Conservation (phyloP, 768 basidiomycete species). For the Suillus plorans region DNA sequence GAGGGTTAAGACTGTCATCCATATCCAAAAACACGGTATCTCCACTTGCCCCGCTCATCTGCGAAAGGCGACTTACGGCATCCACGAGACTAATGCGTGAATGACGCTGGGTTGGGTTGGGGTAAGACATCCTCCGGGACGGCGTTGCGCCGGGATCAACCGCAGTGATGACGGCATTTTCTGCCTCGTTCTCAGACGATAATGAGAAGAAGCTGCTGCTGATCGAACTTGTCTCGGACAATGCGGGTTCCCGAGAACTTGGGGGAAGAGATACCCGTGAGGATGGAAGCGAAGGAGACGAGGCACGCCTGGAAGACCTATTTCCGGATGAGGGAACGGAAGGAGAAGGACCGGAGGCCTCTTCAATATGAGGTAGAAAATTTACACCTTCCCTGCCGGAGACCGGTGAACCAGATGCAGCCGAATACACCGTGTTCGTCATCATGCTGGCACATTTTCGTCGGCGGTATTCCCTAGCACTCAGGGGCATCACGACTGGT, state of each 20-base stretch:
- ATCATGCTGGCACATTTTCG: constrained; percentile 13
- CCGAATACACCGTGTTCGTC: background rate
- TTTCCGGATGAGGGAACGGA: background rate
- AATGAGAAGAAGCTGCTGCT: constrained; percentile 26
- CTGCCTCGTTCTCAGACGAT: constrained; percentile 17
- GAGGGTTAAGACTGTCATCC: background rate
- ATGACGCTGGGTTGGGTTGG: constrained; percentile 22
- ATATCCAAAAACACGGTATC: constrained; percentile 27
- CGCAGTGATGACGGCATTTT: background rate
- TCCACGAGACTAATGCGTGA: constrained; percentile 27
- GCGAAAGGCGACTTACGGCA: constrained; percentile 25
- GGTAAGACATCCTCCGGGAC: constrained; percentile 23
- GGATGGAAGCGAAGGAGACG: constrained; percentile 15
- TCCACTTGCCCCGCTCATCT: constrained; percentile 23
- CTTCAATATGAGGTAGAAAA: background rate
- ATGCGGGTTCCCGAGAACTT: constrained; percentile 10
- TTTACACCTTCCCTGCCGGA: constrained; percentile 10
- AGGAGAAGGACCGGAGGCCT: background rate
- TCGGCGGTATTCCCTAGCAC: constrained; percentile 27
- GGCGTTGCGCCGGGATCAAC: background rate
- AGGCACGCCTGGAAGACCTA: constrained; percentile 7
- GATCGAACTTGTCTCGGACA: constrained; percentile 29
- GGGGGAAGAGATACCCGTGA: constrained; percentile 9
- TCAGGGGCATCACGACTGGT: constrained; percentile 31
- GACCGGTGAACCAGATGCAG: background rate